Conservation (phyloP, 1,284 basidiomycete genomes). For the Cryptococcus hybrid region DNA sequence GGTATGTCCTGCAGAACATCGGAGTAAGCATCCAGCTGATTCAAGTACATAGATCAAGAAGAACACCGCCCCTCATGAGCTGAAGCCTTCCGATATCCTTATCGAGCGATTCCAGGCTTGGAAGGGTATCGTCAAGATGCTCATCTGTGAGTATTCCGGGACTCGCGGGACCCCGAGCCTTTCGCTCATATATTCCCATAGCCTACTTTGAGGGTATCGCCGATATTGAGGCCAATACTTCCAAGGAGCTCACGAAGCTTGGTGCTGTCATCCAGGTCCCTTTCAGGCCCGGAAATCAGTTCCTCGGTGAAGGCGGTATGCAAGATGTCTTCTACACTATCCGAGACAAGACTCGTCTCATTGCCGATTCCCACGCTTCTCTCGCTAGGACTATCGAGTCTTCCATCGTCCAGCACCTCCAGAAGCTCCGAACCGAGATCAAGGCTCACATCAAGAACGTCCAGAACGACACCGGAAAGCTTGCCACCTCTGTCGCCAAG, state of each 20-base stretch:
- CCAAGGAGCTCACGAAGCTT: constrained; percentile 90
- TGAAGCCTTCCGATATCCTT: constrained; percentile 92
- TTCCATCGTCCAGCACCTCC: constrained; percentile 95
- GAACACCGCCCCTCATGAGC: constrained; percentile 82
- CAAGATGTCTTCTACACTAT: constrained; percentile 94
- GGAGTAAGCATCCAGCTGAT: neutral
- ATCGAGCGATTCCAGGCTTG: constrained; percentile 76
- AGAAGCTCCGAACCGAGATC: constrained; percentile 88
- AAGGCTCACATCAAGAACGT: constrained; percentile 98
- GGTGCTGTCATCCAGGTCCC: constrained; percentile 98
- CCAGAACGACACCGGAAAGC: constrained; percentile 96
- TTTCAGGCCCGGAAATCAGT: constrained; percentile 92
- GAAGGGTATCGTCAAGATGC: constrained; percentile 85
- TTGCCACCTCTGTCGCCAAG: constrained; percentile 85
- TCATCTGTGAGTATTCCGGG: constrained; percentile 58
- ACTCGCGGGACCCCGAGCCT: neutral
- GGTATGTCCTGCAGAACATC: constrained; percentile 28
- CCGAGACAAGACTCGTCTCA: constrained; percentile 87
- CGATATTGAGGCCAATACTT: constrained; percentile 93
- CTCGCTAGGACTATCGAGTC: constrained; percentile 94
- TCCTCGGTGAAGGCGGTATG: constrained; percentile 87
- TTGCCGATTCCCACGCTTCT: constrained; percentile 96
- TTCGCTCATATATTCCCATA: constrained; percentile 13
- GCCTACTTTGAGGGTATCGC: constrained; percentile 72
- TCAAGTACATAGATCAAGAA: constrained; percentile 67